Conservation (phyloP, 2,329 filamentous ascomycete species). For the Sporothrix inflata region DNA sequence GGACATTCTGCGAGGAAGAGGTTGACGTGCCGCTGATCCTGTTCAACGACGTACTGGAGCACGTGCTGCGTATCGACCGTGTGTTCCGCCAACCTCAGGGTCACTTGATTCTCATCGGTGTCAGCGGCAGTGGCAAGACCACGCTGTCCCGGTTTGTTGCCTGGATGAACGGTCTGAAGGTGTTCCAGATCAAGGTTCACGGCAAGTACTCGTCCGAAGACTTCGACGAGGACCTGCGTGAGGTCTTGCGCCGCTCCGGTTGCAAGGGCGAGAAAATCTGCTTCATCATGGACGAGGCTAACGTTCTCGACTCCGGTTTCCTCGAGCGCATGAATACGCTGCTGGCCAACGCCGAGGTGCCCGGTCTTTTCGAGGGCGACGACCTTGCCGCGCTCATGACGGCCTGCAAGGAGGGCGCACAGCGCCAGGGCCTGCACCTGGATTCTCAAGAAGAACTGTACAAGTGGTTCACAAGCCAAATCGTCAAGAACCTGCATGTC, state of each 20-base stretch:
- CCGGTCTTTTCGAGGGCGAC: constrained; percentile 98
- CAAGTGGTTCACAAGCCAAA: constrained; percentile 99
- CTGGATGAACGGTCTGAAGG: constrained; percentile 99
- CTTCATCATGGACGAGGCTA: constrained; percentile 99
- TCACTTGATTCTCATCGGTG: constrained; percentile 96
- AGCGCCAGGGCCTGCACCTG: constrained; percentile 89
- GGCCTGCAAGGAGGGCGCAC: constrained; percentile 96
- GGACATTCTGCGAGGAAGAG: constrained; percentile 99
- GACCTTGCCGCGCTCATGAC: constrained; percentile 99
- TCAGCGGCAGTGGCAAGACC: constrained; percentile 98
- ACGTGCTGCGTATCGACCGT: constrained; percentile 96
- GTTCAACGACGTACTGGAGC: constrained; percentile 99
- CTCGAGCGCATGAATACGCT: constrained; percentile 99
- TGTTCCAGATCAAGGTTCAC: constrained; percentile 99
- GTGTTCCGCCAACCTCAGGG: constrained; percentile 98
- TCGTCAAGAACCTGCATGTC: constrained; percentile 97
- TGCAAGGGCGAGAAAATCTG: constrained; percentile 99
- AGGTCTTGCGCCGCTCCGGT: constrained; percentile 88
- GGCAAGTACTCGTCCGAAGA: constrained; percentile 98
- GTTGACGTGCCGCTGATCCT: constrained; percentile 97
- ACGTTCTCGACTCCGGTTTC: constrained; percentile 98
- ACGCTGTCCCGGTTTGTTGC: constrained; percentile 97
- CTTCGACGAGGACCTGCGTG: constrained; percentile 95
- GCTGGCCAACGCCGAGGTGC: constrained; percentile 98
- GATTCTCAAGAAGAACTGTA: constrained; percentile 99